A percentile compares a stretch with the other conserved stretches of the same genome.
phyloP scores from a whole-genome alignment of 441 rosid genomes.

The Mallotus repandus region DNA sequence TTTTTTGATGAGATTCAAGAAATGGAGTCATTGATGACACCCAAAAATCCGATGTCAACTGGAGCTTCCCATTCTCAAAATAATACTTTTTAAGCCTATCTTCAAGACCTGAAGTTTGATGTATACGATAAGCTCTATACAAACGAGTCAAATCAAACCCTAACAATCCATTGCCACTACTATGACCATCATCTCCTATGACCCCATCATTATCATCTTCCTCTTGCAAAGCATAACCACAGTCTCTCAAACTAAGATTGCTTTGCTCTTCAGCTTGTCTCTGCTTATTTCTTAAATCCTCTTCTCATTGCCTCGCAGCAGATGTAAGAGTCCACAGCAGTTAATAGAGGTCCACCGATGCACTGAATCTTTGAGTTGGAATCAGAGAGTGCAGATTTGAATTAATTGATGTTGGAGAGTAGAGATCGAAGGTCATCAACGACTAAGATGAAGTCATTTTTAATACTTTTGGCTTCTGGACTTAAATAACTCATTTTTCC shows the following conservation, averaged over 20 bases:
- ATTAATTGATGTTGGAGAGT: conserved; percentile 88
- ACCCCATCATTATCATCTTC: conserved; percentile 68
- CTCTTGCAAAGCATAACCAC: conserved; percentile 75
- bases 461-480: no score
- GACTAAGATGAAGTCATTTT: conserved; percentile 93
- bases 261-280: conserved; percentile 96
- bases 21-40: conserved; percentile 96
- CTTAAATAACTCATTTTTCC: no score
- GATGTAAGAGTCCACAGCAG: conserved; percentile 78
- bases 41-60: conserved; percentile 91
- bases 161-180: conserved; percentile 49
- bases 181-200: conserved; percentile 41
- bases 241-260: conserved; percentile 79
- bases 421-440: conserved; percentile 97
- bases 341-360: conserved; percentile 74
- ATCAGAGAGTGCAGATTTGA: conserved; percentile 82
- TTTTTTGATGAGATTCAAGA: conserved; percentile 96
- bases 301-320: conserved; percentile 89
- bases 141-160: conserved; percentile 84
- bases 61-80: conserved; percentile 87
- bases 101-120: conserved; percentile 77
- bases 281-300: conserved; percentile 91
- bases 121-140: conserved; percentile 85
- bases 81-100: conserved; percentile 85
- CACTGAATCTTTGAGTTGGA: conserved; percentile 85